These are phyloP conservation scores for Hericium rajendrae DNA, from an alignment of 768 basidiomycete species.

Conservation along the genomic window DNA sequence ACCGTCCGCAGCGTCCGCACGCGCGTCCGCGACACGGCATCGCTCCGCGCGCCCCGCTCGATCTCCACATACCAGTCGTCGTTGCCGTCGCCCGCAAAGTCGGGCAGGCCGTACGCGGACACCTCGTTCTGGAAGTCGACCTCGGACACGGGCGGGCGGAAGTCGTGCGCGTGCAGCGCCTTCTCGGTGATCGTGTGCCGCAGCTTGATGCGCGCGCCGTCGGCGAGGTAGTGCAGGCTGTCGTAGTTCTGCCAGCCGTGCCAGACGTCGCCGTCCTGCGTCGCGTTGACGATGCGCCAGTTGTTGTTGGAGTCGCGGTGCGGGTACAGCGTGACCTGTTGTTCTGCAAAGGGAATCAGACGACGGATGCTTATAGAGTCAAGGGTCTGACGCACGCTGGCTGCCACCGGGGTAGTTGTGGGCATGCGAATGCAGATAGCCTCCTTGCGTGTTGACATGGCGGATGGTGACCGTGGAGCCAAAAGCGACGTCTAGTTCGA, in stretches of 20 bases:
- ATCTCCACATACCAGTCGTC: conserved; percentile 93
- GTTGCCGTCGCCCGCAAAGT: conserved; percentile 82
- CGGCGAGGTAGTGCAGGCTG: conserved; percentile 54
- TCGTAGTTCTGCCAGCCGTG: conserved; percentile 37
- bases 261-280: conserved; percentile 31
- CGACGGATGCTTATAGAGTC: conserved; percentile 1
- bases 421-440: conserved; percentile 93
- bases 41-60: conserved; percentile 51
- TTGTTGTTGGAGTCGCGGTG: conserved; percentile 96
- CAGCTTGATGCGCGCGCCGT: conserved; percentile 68
- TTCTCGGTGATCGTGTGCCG: conserved; percentile 75
- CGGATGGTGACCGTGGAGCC: conserved; percentile 79
- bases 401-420: conserved; percentile 88
- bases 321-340: conserved; percentile 98
- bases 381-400: conserved; percentile 50
- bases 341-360: conserved; percentile 44
- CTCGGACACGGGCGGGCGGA: conserved; percentile 90
- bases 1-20: conserved; percentile 72
- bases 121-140: conserved; percentile 99
- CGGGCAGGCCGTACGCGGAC: conserved; percentile 83
- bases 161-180: conserved; percentile 89
- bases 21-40: conserved; percentile 57
- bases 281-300: conserved; percentile 80
- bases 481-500: conserved; percentile 60
- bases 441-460: conserved; percentile 94